phyloP scores from a whole-genome alignment of 179 eudicot genomes.

The Sideroxylon spinosum region DNA sequence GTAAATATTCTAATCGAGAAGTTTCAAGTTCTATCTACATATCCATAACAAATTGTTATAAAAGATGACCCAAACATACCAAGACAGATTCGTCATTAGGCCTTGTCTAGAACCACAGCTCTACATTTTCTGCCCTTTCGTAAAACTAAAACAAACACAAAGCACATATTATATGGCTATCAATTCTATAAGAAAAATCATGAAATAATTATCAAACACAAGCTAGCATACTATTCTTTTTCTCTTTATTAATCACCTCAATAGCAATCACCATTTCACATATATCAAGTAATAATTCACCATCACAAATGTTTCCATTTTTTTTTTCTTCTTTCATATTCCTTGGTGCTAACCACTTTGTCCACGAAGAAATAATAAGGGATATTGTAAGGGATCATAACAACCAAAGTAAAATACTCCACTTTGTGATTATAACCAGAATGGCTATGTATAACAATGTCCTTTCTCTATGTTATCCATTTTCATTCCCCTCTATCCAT shows the following conservation, averaged over 20 bases:
- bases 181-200: too few species aligned
- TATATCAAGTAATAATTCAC: too few species aligned
- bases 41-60: background rate
- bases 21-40: background rate
- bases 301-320: background rate
- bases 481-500: too few species aligned
- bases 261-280: too few species aligned
- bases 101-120: background rate
- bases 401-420: background rate
- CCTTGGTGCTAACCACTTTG: background rate
- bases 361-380: background rate
- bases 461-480: too few species aligned
- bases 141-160: too few species aligned
- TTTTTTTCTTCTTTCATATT: too few species aligned
- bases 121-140: background rate
- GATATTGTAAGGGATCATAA: background rate
- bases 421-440: too few species aligned
- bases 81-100: background rate
- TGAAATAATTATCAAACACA: too few species aligned
- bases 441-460: background rate
- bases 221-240: too few species aligned
- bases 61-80: background rate
- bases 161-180: too few species aligned
- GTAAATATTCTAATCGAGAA: background rate
- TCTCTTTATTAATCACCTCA: too few species aligned